Evolutionary conservation across 2,329 filamentous ascomycete species (phyloP).

Genomic region (Orbilia javanica): DNA sequence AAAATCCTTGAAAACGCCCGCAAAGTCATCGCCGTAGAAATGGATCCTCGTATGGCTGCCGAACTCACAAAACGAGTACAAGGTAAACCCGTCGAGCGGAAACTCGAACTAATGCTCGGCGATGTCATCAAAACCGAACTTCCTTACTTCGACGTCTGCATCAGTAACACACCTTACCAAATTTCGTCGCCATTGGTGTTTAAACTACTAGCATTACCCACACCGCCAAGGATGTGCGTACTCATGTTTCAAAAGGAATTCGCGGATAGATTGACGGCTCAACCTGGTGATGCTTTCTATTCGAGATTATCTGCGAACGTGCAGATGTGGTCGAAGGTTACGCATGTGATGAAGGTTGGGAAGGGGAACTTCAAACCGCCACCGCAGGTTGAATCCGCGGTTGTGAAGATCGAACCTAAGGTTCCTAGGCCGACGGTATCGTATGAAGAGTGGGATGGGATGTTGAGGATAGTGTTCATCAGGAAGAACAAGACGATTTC

Average conservation of each 20-base stretch:
- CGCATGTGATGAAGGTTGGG: conserved; percentile 76
- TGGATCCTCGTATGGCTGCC: conserved; percentile 96
- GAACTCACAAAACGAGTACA: conserved; percentile 95
- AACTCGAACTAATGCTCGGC: conserved; percentile 87
- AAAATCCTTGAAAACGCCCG: conserved; percentile 89
- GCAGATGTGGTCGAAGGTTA: conserved; percentile 86
- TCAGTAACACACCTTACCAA: conserved; percentile 80
- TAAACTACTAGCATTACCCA: conserved; percentile 83
- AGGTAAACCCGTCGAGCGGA: conserved; percentile 84
- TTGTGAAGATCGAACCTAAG: conserved; percentile 91
- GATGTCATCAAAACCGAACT: conserved; percentile 92
- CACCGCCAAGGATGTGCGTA: conserved; percentile 83
- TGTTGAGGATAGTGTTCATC: conserved; percentile 84
- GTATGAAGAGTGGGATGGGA: conserved; percentile 95
- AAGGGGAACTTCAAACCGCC: conserved; percentile 97
- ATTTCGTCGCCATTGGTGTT: conserved; percentile 94
- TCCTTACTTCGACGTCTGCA: conserved; percentile 84
- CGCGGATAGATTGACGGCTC: conserved; percentile 87
- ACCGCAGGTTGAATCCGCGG: conserved; percentile 89
- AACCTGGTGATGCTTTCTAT: conserved; percentile 89
- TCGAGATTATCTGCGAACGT: conserved; percentile 91
- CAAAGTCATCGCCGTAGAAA: conserved; percentile 85
- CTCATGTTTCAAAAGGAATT: conserved; percentile 99
- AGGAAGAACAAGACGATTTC: conserved; percentile 92
- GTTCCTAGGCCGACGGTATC: conserved; percentile 85